These are phyloP conservation scores for Penicillium sclerotigenum DNA, from an alignment of 2,329 filamentous ascomycete species.

Conservation along the genomic window DNA sequence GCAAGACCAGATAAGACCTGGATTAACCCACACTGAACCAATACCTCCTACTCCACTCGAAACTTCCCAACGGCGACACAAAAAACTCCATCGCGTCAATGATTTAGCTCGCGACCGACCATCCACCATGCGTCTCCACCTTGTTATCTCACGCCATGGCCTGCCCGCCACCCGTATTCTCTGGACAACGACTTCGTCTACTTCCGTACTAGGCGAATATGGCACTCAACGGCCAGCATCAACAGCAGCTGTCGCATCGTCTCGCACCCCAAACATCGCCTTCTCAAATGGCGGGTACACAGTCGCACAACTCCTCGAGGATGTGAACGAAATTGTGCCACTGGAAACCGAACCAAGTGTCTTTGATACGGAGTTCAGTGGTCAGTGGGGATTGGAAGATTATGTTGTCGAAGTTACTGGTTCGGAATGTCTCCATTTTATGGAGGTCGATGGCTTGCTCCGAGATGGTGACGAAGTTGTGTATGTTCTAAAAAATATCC, in stretches of 20 bases:
- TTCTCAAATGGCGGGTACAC: conserved; percentile 58
- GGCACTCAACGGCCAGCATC: conserved; percentile 22
- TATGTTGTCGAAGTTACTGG: conserved; percentile 79
- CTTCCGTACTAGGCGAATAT: conserved; percentile 13
- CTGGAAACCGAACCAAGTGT: conserved; percentile 62
- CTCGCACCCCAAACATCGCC: conserved; percentile 34
- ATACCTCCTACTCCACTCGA: background rate
- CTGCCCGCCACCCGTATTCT: conserved; percentile 70
- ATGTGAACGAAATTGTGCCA: conserved; percentile 75
- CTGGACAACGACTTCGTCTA: conserved; percentile 59
- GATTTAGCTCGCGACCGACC: conserved; percentile 12
- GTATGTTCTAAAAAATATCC: conserved; percentile 50
- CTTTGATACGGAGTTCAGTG: conserved; percentile 34
- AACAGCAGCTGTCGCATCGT: conserved; percentile 35
- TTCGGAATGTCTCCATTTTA: conserved; percentile 87
- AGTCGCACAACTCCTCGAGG: conserved; percentile 70
- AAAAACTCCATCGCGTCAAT: conserved; percentile 12
- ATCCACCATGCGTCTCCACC: conserved; percentile 64
- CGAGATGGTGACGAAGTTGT: conserved; percentile 81
- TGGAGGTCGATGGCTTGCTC: conserved; percentile 65
- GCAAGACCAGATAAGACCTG: background rate
- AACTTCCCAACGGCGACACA: background rate
- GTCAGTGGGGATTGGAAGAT: conserved; percentile 81
- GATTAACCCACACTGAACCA: background rate
- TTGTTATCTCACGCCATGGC: conserved; percentile 69